Evolutionary conservation across 1,284 basidiomycete species (phyloP).

Genomic region (Boletus smithii): DNA sequence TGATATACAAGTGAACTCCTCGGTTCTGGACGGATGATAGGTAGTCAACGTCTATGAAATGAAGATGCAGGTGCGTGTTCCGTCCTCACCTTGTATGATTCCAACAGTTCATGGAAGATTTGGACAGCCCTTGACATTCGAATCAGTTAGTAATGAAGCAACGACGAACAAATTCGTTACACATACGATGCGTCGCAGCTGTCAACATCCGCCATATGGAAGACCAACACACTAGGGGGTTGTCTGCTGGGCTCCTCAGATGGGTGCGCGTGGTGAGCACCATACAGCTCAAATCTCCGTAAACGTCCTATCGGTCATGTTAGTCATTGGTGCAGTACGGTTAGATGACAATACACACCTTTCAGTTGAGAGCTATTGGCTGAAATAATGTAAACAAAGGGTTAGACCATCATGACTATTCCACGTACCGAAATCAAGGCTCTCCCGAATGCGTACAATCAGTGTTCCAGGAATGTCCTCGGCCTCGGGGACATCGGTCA

Average conservation of each 20-base stretch:
- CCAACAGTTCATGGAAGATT: conserved; percentile 78
- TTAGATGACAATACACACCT: conserved; percentile 30
- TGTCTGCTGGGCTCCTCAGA: conserved; percentile 79
- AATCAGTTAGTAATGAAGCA: conserved; percentile 3
- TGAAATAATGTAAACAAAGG: conserved; percentile 27
- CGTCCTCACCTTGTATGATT: conserved; percentile 63
- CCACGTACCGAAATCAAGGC: conserved; percentile 60
- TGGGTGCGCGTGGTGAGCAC: conserved; percentile 73
- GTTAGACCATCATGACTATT: background rate
- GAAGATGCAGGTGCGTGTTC: background rate
- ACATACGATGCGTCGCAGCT: conserved; percentile 81
- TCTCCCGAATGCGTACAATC: conserved; percentile 69
- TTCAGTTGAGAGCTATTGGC: conserved; percentile 91
- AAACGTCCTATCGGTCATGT: conserved; percentile 57
- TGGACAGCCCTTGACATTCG: conserved; percentile 63
- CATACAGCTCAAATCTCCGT: conserved; percentile 79
- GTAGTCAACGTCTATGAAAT: background rate
- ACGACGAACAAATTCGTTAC: background rate
- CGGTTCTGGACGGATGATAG: conserved; percentile 45
- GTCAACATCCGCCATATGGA: conserved; percentile 88
- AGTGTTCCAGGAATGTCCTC: conserved; percentile 68
- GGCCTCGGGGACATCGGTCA: conserved; percentile 59
- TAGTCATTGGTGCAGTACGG: background rate
- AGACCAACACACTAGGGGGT: conserved; percentile 75
- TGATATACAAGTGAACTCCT: conserved; percentile 73